These are phyloP conservation scores for Prunella vulgaris DNA, from an alignment of 257 asterid genomes.

Conservation along the genomic window DNA sequence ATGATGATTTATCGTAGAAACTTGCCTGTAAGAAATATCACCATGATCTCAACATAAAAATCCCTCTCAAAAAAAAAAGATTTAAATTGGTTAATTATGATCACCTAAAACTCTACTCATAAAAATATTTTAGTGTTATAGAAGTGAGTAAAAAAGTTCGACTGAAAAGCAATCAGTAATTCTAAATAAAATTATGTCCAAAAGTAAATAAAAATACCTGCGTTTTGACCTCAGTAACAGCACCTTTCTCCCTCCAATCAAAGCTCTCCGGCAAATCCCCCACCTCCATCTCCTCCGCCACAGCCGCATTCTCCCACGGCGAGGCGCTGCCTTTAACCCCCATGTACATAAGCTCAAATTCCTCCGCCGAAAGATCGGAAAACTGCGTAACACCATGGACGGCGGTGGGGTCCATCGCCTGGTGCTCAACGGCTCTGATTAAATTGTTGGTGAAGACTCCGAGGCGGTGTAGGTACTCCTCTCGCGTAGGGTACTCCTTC, in stretches of 20 bases:
- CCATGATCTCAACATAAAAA: too few species aligned
- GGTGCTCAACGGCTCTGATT: constrained; percentile 77
- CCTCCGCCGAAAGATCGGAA: constrained; percentile 61
- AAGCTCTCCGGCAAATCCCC: constrained; percentile 68
- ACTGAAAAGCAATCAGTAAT: not conserved
- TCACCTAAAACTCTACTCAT: too few species aligned
- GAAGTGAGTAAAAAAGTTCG: not conserved
- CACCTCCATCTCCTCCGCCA: constrained; percentile 46
- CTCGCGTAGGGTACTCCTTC: constrained; percentile 48
- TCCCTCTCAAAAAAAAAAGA: too few species aligned
- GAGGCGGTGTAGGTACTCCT: constrained; percentile 83
- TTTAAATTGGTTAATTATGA: too few species aligned
- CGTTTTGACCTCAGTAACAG: constrained; percentile 86
- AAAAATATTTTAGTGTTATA: too few species aligned
- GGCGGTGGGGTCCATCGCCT: constrained; percentile 85
- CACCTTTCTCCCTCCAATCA: constrained; percentile 94
- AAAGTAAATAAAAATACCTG: constrained; percentile 43
- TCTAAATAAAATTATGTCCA: not conserved
- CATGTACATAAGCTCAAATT: constrained; percentile 71
- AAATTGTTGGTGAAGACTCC: constrained; percentile 70
- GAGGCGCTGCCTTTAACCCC: constrained; percentile 50
- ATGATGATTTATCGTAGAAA: too few species aligned
- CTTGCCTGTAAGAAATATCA: too few species aligned
- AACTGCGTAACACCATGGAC: constrained; percentile 79
- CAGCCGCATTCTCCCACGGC: constrained; percentile 20